Conservation (phyloP, 805 yeast species). For the Candida peoriensis region DNA sequence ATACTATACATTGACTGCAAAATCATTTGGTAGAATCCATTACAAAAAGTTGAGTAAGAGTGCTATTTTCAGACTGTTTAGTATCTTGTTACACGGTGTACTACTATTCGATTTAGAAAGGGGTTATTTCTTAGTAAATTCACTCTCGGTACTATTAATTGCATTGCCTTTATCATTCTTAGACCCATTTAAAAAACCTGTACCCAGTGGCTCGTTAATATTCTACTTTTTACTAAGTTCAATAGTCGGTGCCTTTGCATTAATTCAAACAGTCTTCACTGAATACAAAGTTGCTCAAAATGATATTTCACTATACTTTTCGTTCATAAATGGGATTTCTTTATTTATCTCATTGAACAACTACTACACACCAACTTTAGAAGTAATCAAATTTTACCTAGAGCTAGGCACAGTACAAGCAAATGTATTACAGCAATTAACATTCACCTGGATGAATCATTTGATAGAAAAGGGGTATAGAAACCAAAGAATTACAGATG, state of each 20-base stretch:
- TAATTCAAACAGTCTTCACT: conserved; percentile 34
- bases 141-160: conserved; percentile 17
- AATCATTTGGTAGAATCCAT: conserved; percentile 6
- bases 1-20: neutral
- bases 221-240: conserved; percentile 67
- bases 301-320: conserved; percentile 26
- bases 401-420: conserved; percentile 48
- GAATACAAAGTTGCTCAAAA: conserved; percentile 17
- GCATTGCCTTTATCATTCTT: conserved; percentile 39
- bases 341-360: conserved; percentile 29
- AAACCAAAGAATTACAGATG: conserved; percentile 40
- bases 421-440: conserved; percentile 67
- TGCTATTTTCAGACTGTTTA: conserved; percentile 9
- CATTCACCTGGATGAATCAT: conserved; percentile 89
- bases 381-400: conserved; percentile 29
- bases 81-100: conserved; percentile 9
- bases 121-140: conserved; percentile 8
- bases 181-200: conserved; percentile 36
- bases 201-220: conserved; percentile 65
- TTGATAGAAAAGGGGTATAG: conserved; percentile 73
- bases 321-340: conserved; percentile 24
- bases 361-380: conserved; percentile 34
- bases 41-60: conserved; percentile 15
- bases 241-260: conserved; percentile 39
- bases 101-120: conserved; percentile 2